These are phyloP conservation scores for Mariannaea sp. DNA, from an alignment of 2,329 filamentous ascomycete species.

Conservation along the genomic window DNA sequence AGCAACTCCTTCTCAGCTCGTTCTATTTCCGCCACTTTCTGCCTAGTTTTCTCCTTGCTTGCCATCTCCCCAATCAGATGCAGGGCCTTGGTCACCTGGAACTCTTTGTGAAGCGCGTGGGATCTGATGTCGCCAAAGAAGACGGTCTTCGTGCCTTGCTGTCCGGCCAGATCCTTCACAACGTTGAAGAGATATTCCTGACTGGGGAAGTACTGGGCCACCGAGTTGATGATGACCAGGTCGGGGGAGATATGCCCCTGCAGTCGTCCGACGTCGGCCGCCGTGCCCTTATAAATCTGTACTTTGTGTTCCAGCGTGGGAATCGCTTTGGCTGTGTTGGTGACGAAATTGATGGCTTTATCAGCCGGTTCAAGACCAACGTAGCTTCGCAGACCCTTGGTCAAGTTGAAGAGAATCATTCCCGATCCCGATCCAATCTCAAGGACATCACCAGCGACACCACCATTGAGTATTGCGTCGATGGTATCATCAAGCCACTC, in stretches of 20 bases:
- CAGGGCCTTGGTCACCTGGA: slow-evolving; percentile 19
- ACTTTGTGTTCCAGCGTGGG: slow-evolving; percentile 21
- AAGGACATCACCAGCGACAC: slow-evolving; percentile 25
- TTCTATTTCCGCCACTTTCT: slow-evolving; percentile 20
- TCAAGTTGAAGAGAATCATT: slow-evolving; percentile 42
- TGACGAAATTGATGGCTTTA: slow-evolving; percentile 30
- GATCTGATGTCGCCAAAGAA: slow-evolving; percentile 36
- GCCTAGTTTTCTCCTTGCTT: slow-evolving; percentile 10
- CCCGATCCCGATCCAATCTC: slow-evolving; percentile 41
- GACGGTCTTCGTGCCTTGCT: slow-evolving; percentile 6
- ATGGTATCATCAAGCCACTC: slow-evolving; percentile 43
- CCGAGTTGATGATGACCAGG: slow-evolving; percentile 37
- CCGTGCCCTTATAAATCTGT: slow-evolving; percentile 27
- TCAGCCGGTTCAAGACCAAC: slow-evolving; percentile 37
- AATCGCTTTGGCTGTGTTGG: slow-evolving; percentile 13
- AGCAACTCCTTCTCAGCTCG: slow-evolving; percentile 28
- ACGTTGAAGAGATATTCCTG: slow-evolving; percentile 31
- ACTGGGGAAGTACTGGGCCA: slow-evolving; percentile 38
- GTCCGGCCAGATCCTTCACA: slow-evolving; percentile 18
- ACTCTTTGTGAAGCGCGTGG: slow-evolving; percentile 23
- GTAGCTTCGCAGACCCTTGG: slow-evolving; percentile 27
- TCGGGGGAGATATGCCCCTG: neutral
- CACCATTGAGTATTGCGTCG: slow-evolving; percentile 21
- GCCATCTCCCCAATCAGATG: neutral
- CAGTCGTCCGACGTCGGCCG: slow-evolving; percentile 21